A percentile compares a stretch with the other conserved stretches of the same genome.
Conservation (phyloP, 179 eudicot species). For the Sideroxylon spinosum region DNA sequence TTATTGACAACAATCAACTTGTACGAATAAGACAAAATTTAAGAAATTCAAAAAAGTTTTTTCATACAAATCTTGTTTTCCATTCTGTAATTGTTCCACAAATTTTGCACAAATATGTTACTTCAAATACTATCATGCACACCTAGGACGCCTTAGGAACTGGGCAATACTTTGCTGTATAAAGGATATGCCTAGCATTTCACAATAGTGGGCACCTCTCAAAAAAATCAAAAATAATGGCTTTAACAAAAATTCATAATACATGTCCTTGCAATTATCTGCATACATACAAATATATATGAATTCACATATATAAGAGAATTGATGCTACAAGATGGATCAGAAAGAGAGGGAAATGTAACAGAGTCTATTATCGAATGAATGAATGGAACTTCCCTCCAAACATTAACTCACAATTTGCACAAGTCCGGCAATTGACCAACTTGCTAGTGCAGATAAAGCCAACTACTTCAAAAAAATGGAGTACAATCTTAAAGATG, state of each 20-base stretch:
- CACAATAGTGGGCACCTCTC: no score
- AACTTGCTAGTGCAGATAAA: background rate
- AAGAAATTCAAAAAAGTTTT: background rate
- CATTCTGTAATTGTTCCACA: background rate
- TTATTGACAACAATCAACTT: background rate
- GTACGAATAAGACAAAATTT: background rate
- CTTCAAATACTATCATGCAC: background rate
- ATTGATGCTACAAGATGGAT: background rate
- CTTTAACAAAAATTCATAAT: background rate
- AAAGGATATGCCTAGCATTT: background rate
- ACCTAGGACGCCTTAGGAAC: background rate
- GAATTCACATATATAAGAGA: background rate
- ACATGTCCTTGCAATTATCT: background rate
- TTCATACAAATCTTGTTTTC: background rate
- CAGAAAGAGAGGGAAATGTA: background rate
- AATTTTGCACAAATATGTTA: background rate
- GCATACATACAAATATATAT: no score
- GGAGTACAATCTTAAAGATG: background rate
- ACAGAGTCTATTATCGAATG: background rate
- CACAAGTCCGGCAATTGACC: background rate
- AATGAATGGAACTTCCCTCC: background rate
- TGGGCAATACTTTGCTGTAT: background rate
- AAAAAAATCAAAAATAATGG: no score
- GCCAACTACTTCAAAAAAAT: background rate
- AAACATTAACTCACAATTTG: conserved; percentile 3